Base-by-base conservation (phyloP, 2,329 filamentous ascomycete species). In the Celoporthe dispersa region DNA sequence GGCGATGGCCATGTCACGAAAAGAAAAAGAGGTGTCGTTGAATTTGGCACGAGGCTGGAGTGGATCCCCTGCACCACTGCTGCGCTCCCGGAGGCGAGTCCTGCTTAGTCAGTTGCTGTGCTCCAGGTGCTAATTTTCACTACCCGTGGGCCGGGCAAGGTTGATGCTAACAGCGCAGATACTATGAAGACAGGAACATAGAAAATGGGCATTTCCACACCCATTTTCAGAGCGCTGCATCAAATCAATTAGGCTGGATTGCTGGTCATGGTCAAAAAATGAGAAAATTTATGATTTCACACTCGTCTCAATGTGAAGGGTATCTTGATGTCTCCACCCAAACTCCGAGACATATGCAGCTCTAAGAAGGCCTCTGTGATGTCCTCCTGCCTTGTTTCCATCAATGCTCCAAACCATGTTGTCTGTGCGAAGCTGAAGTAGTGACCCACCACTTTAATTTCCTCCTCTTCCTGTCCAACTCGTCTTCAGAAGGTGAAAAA, bases 11-110 rank as follows among this genome's bases (percentile, higher is more conserved):
- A 72, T 33, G 65, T 64, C 55, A 44, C 25, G 55, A 66, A 70
- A 68, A 63, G 61, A 48, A 66, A 53, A 67, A 60, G 61, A 62
- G 51, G 55, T 53, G 44, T 64, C 65, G 62, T 63, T 68, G 69
- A 68, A 57, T 68, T 39, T 53, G 41, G 41, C 57, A 55, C 66
- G 25, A 62, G 55, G 44, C 66, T 67, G 66, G 37, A 53, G 66
- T 61, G 41, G 66, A 51, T 51, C 59, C 60, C 48, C 16, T 19
- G 44, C n/a, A n/a, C 16, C 3, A 22, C 6, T 48, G 8, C 44
- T 48, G 62, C 28, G 9, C 62, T 41, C 7, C 19, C 22, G 11
- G 6, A 28, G 61, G 61, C 25, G 25, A 48, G 28, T 63, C 41
- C 39, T 64, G 62, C 62, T 65, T 65, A 65, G 63, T 65, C 63